Evolutionary conservation across 805 yeast species (phyloP), one percentile per base, ranked within the genome.

Genomic region (Monosporozyma aerobia): DNA sequence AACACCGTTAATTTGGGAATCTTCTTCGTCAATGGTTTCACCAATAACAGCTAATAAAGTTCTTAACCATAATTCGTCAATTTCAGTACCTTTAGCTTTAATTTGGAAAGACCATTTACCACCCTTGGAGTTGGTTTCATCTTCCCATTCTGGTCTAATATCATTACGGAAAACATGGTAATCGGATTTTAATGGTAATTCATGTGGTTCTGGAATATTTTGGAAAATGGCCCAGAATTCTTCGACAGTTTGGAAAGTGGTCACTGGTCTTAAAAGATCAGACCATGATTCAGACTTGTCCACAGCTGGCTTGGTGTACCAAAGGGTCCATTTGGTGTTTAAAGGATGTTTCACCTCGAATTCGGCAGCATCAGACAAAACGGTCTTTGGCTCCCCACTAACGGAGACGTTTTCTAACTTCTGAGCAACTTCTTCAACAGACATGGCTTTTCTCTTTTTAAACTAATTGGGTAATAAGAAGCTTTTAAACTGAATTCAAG

Each of bases 121-220:
- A 68, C 99, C 99, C 61, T 83, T 78, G 55, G 87, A 71, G 73
- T 94, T 94, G 59, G 81, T 80, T 51, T 74, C 77, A 71, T 94
- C 98, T 77, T 94, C 99, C 99, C 99, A 94, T 78, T 94, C 98
- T 53, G 99, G 99, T 71, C 88, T 85, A 64, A 94, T 82, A 54
- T 90, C 96, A 68, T 85, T 87, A 74, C 92, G 86, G 78, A 94
- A 94, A 65, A 92, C 81, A 70, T 94, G 96, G 74, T 92, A 92
- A 73, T 94, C 98, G 11, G 97, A 87, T 72, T 84, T 87, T 64
- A 85, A 67, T 62, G 98, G 98, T 68, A 94, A 78, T 68, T 90
- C 96, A 57, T 82, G 81, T 50, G 96, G 96, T 63, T 82, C 82
- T 60, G 98, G 98, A 62, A 94, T 84, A 44, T 95, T 86, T 72